A percentile compares a stretch with the other conserved stretches of the same genome.
Evolutionary conservation across 2,329 filamentous ascomycete species (phyloP).

Genomic region (Parasarocladium wereldwijsianum): DNA sequence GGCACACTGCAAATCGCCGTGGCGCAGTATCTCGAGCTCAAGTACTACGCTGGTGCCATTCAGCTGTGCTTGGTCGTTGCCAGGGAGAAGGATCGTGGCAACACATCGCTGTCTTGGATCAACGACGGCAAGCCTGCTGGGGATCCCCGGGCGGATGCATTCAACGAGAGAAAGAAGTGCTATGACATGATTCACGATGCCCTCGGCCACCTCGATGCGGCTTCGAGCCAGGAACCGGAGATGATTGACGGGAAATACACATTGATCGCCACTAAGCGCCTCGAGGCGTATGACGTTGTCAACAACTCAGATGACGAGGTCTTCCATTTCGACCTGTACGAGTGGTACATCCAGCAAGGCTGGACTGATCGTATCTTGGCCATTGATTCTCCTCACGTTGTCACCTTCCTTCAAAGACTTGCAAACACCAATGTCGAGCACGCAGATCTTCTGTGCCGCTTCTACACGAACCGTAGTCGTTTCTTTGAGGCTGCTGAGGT

Average conservation of each 20-base stretch:
- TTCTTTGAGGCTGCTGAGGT: slow-evolving; percentile 83
- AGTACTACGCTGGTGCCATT: slow-evolving; percentile 90
- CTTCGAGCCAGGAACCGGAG: slow-evolving; percentile 53
- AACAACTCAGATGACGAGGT: slow-evolving; percentile 81
- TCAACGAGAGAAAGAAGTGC: slow-evolving; percentile 58
- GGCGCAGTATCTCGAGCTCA: slow-evolving; percentile 61
- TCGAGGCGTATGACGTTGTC: slow-evolving; percentile 83
- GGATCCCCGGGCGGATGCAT: slow-evolving; percentile 45
- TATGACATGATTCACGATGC: slow-evolving; percentile 83
- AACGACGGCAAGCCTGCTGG: slow-evolving; percentile 59
- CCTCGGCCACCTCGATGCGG: slow-evolving; percentile 60
- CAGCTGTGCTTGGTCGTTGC: slow-evolving; percentile 75
- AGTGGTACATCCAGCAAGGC: slow-evolving; percentile 83
- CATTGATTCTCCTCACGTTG: slow-evolving; percentile 72
- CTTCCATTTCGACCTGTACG: slow-evolving; percentile 92
- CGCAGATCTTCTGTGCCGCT: slow-evolving; percentile 84
- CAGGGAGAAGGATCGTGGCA: slow-evolving; percentile 71
- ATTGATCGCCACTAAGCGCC: slow-evolving; percentile 59
- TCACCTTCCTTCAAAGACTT: slow-evolving; percentile 70
- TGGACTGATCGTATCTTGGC: slow-evolving; percentile 77
- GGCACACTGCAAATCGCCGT: slow-evolving; percentile 69
- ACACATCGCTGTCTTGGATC: slow-evolving; percentile 72
- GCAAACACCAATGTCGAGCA: slow-evolving; percentile 58
- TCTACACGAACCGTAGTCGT: slow-evolving; percentile 70
- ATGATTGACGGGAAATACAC: slow-evolving; percentile 66